Evolutionary conservation across 1,284 basidiomycete species (phyloP).

Genomic region (Apiotrichum laibachii): DNA sequence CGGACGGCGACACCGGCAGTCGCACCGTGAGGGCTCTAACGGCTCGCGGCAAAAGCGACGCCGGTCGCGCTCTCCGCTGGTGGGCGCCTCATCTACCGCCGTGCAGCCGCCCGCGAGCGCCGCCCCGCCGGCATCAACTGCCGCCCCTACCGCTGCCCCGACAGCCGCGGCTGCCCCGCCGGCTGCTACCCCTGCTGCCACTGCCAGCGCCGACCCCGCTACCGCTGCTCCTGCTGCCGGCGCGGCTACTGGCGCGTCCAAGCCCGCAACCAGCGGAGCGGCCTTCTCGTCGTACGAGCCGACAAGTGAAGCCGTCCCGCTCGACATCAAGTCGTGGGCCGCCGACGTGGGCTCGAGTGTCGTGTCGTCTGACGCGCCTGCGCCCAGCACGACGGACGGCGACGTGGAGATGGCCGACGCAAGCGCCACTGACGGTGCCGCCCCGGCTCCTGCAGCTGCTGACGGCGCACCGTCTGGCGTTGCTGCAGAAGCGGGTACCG

Average conservation of each 20-base stretch:
- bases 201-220: neutral
- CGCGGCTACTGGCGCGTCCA: neutral
- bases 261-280: neutral
- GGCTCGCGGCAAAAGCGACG: constrained; percentile 10
- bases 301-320: constrained; percentile 3
- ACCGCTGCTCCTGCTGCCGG: neutral
- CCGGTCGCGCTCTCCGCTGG: constrained; percentile 15
- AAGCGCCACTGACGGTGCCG: neutral
- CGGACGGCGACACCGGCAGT: constrained; percentile 46
- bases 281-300: constrained; percentile 1
- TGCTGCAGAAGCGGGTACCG: no score
- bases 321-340: constrained; percentile 24
- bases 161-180: constrained; percentile 1
- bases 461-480: neutral
- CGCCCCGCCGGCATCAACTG: neutral
- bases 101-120: neutral
- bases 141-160: constrained; percentile 1
- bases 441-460: neutral
- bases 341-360: constrained; percentile 12
- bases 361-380: constrained; percentile 2
- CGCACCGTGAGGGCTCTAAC: constrained; percentile 32
- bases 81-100: neutral
- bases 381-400: constrained; percentile 7
- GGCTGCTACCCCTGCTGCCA: neutral
- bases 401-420: constrained; percentile 23